Conservation (phyloP, 306 rosid species). For the Pachyrhizus erosus region DNA sequence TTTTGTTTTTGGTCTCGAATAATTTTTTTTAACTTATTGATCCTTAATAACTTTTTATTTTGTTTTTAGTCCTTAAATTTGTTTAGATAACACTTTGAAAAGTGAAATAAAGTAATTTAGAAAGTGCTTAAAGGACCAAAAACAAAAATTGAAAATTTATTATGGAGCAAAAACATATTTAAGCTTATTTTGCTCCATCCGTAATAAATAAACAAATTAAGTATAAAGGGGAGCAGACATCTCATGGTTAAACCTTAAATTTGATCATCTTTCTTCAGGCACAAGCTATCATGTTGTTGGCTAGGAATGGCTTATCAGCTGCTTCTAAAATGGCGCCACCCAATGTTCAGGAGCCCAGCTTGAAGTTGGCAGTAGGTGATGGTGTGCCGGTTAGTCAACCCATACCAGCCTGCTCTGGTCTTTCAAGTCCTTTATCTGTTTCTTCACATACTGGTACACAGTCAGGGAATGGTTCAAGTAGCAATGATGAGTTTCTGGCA, state of each 20-base stretch:
- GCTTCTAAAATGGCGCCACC: conserved; percentile 47
- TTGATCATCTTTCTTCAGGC: conserved; percentile 60
- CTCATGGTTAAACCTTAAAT: conserved; percentile 28
- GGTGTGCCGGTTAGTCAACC: conserved; percentile 55
- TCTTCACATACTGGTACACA: conserved; percentile 73
- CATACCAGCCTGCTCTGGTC: conserved; percentile 51
- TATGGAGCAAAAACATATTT: no score
- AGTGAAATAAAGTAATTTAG: no score
- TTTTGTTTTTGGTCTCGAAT: no score
- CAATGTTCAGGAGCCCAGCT: conserved; percentile 51
- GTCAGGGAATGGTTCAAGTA: conserved; percentile 73
- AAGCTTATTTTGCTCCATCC: neutral
- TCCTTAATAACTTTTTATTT: no score
- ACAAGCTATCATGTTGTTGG: conserved; percentile 80
- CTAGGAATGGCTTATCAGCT: conserved; percentile 55
- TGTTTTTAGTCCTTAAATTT: no score
- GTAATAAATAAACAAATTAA: neutral
- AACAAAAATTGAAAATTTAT: no score
- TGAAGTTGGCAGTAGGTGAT: conserved; percentile 54
- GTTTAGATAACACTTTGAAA: no score
- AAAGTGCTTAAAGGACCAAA: no score
- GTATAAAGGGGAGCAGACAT: neutral
- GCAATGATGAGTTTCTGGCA: conserved; percentile 68
- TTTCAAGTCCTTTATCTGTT: conserved; percentile 77
- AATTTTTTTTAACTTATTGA: no score